These are phyloP conservation scores for Cokeromyces recurvatus DNA, from an alignment of 371 early-diverging fungal genomes.

Conservation along the genomic window DNA sequence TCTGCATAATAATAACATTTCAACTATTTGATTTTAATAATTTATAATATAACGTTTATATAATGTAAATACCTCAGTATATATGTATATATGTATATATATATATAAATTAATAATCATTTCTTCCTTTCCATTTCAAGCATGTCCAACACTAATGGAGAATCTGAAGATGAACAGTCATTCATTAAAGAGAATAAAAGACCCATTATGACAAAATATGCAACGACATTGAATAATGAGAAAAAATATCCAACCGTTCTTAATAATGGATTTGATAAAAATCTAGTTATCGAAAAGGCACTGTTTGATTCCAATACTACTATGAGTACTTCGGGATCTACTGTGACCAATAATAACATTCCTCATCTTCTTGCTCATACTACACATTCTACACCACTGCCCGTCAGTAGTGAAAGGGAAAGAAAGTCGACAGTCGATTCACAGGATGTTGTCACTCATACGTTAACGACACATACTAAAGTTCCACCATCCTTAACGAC, in stretches of 20 bases:
- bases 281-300: constrained; percentile 39
- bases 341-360: too few relatives aligned
- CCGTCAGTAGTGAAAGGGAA: too few relatives aligned
- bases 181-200: background rate
- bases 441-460: too few relatives aligned
- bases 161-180: background rate
- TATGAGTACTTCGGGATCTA: constrained; percentile 2
- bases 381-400: background rate
- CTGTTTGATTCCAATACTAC: constrained; percentile 8
- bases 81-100: too few relatives aligned
- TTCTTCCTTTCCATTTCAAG: too few relatives aligned
- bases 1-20: too few relatives aligned
- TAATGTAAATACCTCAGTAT: too few relatives aligned
- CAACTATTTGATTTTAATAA: too few relatives aligned
- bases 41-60: too few relatives aligned
- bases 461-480: background rate
- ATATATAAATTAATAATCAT: too few relatives aligned
- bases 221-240: background rate
- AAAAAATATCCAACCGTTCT: background rate
- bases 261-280: constrained; percentile 19
- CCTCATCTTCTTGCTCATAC: too few relatives aligned
- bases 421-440: too few relatives aligned
- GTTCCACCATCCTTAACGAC: constrained; percentile 8
- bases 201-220: background rate
- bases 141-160: background rate